Evolutionary conservation across 1,139 yeast species (phyloP).

Genomic region (Protomyces inouyei): DNA sequence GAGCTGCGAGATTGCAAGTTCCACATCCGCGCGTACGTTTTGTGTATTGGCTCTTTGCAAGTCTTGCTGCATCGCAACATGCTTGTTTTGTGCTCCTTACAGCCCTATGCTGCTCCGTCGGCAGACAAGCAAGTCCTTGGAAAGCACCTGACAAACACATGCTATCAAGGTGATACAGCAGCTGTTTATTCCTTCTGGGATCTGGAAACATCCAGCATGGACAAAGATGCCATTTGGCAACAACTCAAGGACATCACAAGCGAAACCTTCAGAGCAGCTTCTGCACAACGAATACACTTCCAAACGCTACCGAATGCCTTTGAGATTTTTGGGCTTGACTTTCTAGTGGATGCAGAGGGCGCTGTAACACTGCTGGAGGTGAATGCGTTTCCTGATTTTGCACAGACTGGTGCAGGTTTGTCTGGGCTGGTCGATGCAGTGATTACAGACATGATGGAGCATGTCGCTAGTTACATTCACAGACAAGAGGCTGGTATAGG

Average conservation of each 20-base stretch:
- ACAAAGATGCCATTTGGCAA: constrained; percentile 46
- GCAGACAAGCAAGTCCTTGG: constrained; percentile 44
- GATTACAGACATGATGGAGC: constrained; percentile 36
- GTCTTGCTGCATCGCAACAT: constrained; percentile 77
- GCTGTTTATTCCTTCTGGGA: constrained; percentile 66
- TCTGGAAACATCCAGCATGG: constrained; percentile 47
- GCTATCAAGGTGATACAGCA: constrained; percentile 58
- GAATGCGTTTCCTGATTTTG: constrained; percentile 92
- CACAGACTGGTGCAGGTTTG: constrained; percentile 81
- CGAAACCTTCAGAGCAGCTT: constrained; percentile 81
- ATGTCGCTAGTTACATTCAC: constrained; percentile 28
- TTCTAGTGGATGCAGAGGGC: constrained; percentile 57
- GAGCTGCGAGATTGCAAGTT: constrained; percentile 68
- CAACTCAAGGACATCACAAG: constrained; percentile 59
- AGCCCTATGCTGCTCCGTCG: constrained; percentile 47
- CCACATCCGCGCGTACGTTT: constrained; percentile 82
- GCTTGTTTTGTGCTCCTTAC: constrained; percentile 71
- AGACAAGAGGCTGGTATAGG: background rate
- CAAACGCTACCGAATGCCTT: constrained; percentile 79
- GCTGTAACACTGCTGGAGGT: constrained; percentile 69
- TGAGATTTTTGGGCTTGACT: constrained; percentile 86
- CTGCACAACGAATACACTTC: constrained; percentile 77
- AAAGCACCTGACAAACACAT: constrained; percentile 88
- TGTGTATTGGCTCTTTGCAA: constrained; percentile 64
- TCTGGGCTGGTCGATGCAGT: constrained; percentile 52